These are phyloP conservation scores for Nitzschia sp. DNA, from an alignment of 108 stramenopile genomes.

Conservation along the genomic window DNA sequence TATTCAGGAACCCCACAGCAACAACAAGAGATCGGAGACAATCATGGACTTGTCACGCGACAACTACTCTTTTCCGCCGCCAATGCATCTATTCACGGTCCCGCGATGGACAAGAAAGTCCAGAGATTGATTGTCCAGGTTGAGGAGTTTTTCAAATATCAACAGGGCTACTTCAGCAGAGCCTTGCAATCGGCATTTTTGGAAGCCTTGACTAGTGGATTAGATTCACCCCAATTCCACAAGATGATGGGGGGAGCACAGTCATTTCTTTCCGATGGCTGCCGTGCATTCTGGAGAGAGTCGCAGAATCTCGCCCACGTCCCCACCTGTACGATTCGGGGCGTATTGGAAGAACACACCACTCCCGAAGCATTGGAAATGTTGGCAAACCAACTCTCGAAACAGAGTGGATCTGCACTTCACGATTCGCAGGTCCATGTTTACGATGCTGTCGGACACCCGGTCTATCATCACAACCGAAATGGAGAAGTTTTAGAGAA, in stretches of 20 bases:
- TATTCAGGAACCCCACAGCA: conserved; percentile 81
- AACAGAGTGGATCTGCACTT: conserved; percentile 79
- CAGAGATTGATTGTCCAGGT: conserved; percentile 79
- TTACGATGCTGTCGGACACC: conserved; percentile 87
- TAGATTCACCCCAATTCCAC: conserved; percentile 84
- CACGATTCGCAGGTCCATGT: conserved; percentile 91
- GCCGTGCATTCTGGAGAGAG: conserved; percentile 85
- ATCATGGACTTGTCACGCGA: conserved; percentile 61
- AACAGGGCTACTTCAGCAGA: conserved; percentile 86
- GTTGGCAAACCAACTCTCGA: conserved; percentile 76
- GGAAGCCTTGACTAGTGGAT: conserved; percentile 50
- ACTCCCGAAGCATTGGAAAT: conserved; percentile 88
- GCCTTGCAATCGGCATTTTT: conserved; percentile 74
- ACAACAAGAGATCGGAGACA: conserved; percentile 50
- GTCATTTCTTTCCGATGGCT: conserved; percentile 72
- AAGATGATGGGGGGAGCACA: conserved; percentile 83
- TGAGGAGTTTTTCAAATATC: conserved; percentile 88
- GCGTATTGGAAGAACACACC: conserved; percentile 83
- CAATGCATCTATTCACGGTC: conserved; percentile 84
- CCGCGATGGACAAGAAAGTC: conserved; percentile 75
- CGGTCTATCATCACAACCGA: conserved; percentile 77
- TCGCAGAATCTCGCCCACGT: conserved; percentile 80
- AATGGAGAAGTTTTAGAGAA: conserved; percentile 71
- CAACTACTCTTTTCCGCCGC: conserved; percentile 88
- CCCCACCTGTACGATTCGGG: conserved; percentile 79